phyloP scores from a whole-genome alignment of 2,329 filamentous ascomycete genomes.

The Phyllosticta citriasiana region DNA sequence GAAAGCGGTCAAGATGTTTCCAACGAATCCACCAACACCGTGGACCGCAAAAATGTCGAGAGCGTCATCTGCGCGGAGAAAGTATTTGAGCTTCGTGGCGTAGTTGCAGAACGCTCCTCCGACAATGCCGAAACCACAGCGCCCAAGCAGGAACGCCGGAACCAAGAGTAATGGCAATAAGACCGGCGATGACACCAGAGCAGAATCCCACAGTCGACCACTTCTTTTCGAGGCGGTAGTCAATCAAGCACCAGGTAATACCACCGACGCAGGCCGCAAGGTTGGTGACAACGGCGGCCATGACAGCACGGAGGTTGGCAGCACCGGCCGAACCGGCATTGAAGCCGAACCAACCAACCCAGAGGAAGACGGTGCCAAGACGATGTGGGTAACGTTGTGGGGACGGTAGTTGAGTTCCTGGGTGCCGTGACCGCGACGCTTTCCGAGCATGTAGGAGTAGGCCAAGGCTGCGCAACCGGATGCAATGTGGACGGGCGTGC shows the following conservation, averaged over 20 bases:
- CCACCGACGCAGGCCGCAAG: conserved; percentile 74
- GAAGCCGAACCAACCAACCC: conserved; percentile 95
- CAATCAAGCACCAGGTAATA: conserved; percentile 80
- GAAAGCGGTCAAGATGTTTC: conserved; percentile 69
- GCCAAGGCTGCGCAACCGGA: conserved; percentile 76
- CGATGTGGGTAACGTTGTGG: conserved; percentile 87
- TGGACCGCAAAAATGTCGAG: conserved; percentile 85
- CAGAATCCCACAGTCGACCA: conserved; percentile 93
- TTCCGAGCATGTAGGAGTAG: conserved; percentile 86
- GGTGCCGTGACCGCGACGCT: conserved; percentile 72
- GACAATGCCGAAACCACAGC: conserved; percentile 65
- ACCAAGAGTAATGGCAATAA: conserved; percentile 81
- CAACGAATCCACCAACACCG: conserved; percentile 65
- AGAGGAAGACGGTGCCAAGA: conserved; percentile 87
- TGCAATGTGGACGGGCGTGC: conserved; percentile 81
- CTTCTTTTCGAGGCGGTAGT: conserved; percentile 81
- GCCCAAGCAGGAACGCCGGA: conserved; percentile 82
- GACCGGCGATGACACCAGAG: conserved; percentile 76
- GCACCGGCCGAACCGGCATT: conserved; percentile 76
- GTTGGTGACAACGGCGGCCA: conserved; percentile 81
- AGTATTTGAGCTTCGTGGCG: conserved; percentile 82
- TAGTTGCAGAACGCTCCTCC: conserved; percentile 77
- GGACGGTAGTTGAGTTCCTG: conserved; percentile 85
- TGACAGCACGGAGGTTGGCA: conserved; percentile 74
- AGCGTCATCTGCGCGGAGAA: conserved; percentile 70